Base-by-base conservation (phyloP, 2,329 filamentous ascomycete genomes). In the Waltergamsia citrina region DNA sequence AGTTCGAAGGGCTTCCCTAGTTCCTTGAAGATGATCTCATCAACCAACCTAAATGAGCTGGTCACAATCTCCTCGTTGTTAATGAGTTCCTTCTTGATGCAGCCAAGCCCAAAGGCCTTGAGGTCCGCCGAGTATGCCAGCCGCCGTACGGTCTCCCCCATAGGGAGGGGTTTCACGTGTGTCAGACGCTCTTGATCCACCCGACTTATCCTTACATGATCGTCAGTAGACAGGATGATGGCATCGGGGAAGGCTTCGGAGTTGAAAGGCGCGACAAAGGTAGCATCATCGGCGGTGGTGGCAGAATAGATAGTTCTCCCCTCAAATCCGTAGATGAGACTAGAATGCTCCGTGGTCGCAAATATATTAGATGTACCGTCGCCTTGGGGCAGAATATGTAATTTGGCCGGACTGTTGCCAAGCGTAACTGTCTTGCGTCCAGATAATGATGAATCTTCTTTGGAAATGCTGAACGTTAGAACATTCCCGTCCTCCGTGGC, bases 401-500 rank as follows among this genome's bases (percentile, higher is more conserved):
- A 79, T 11, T 75, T 77, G 3, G 90, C 84, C 44, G 93, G 83
- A 39, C 87, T 81, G 11, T 84, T 90, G 17, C 92, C 90, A 10
- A 98, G 65, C 2, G 90, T 77, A 17, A 94, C 80, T 46, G 78
- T 87, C 52, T 88, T 94, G 41, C 81, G 78, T 1, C 76, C 71
- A 0, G 78, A 80, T 3, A 96, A 61, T 0, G 72, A 62, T 39
- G 73, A 74, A n/a, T 73, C 71, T 1, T 59, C 47, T 1, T 63
- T 56, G 21, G 84, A 73, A 23, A 94, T 70, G 21, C 77, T 74
- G 51, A 88, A 96, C 0, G 83, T 92, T 33, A 94, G 71, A 1
- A 98, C 83, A 40, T 83, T 85, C 4, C 92, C 92, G 56, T 96
- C 90, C 31, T 93, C 86, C 72, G 95, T 83, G 10, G 90, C 84